phyloP scores from a whole-genome alignment of 148 eudicot species.

The Dysphania ambrosioides region DNA sequence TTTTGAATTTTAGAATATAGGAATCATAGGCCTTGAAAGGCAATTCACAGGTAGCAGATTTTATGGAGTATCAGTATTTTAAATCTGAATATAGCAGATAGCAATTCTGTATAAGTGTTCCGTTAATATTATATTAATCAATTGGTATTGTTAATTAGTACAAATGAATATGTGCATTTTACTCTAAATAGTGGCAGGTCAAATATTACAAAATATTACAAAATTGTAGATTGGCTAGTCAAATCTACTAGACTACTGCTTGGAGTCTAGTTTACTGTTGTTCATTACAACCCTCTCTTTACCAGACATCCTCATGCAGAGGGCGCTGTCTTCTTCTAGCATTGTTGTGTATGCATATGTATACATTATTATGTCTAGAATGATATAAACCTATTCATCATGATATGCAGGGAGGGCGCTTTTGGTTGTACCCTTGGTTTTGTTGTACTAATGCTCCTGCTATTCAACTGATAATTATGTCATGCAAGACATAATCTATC shows the following conservation, averaged over 20 bases:
- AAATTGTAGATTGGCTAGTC: not conserved
- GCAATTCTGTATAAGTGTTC: not conserved
- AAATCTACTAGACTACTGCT: not conserved
- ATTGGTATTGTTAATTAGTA: not conserved
- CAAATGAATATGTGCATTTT: not conserved
- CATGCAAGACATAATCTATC: not conserved
- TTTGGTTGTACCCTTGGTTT: not conserved
- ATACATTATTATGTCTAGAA: conserved; percentile 1
- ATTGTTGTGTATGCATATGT: not conserved
- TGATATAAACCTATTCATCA: not conserved
- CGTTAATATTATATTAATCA: not conserved
- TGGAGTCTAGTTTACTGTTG: conserved; percentile 7
- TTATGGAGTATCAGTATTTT: not conserved
- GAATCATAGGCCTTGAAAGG: no score
- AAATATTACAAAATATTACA: not conserved
- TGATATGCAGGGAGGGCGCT: not conserved
- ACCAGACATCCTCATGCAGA: conserved; percentile 7
- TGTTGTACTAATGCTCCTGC: not conserved
- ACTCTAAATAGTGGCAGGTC: not conserved
- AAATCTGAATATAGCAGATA: not conserved
- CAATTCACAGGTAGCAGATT: no score
- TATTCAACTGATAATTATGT: not conserved
- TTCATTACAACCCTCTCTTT: not conserved
- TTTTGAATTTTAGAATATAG: no score
- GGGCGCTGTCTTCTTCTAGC: not conserved